Base-by-base conservation (phyloP, 2,329 filamentous ascomycete species). In the Phialocephala subalpina region DNA sequence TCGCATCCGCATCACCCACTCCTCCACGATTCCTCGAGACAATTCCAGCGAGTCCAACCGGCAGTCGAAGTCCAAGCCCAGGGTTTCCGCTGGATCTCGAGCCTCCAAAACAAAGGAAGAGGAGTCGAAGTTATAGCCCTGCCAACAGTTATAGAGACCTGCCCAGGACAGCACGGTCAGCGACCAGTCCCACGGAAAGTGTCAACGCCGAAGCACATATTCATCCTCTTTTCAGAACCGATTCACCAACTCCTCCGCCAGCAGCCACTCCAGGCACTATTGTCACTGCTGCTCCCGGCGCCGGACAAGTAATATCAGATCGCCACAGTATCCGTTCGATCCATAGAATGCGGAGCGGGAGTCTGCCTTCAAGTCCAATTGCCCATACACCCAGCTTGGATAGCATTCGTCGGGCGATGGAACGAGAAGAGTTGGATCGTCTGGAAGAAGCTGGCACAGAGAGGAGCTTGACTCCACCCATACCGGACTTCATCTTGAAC, bases 211-310 rank as follows among this genome's bases (percentile, higher is more conserved):
- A 94, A 76, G 83, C 88, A 3, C 87, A 93, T 74, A 93, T 94
- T 55, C 92, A 94, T 76, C 92, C 92, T 9, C 83, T 94, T 2
- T 94, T 94, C 80, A 85, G 92, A 66, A 89, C 89, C 6, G 90
- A 92, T 74, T 91, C 88, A 47, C 90, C 90, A 0, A 84, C 82
- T 1, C 90, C 90, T 8, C 88, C 90, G 1, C 87, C 91, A 0
- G 79, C 86, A 6, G 83, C 85, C 1, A 91, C 90, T 0, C 88
- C 90, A 0, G 90, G 90, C 0, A 94, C 92, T 0, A 83, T 90
- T 18, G 90, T 94, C 58, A 82, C 88, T 12, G 92, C 91, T 0
- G 89, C 91, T 2, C 91, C 91, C 0, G 85, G 89, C 47, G 89
- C 88, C 2, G 91, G 88, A 3, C 86, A 89, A 70, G 79, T 90